Conservation (phyloP, 1,284 basidiomycete species). For the Moesziomyces parantarcticus region DNA sequence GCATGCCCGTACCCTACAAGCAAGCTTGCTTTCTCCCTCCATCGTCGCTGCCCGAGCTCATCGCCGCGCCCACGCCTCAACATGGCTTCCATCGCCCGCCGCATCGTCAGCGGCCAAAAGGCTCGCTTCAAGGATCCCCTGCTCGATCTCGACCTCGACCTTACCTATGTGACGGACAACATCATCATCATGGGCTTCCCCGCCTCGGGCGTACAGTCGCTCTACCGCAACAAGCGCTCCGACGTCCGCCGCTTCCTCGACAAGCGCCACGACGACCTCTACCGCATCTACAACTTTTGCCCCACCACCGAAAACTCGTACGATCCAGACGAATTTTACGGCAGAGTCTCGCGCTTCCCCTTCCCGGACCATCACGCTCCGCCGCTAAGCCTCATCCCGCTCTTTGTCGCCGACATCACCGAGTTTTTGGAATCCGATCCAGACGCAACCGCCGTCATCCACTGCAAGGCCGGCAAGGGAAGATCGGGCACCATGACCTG, state of each 20-base stretch:
- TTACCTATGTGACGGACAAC: slow-evolving; percentile 77
- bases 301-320: slow-evolving; percentile 70
- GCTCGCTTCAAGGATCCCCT: slow-evolving; percentile 79
- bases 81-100: slow-evolving; percentile 59
- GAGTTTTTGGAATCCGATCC: slow-evolving; percentile 79
- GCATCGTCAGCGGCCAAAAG: slow-evolving; percentile 74
- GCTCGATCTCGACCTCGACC: slow-evolving; percentile 79
- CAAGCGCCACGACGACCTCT: slow-evolving; percentile 78
- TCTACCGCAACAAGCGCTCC: slow-evolving; percentile 83
- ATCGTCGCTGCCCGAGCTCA: background rate
- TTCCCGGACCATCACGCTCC: slow-evolving; percentile 82
- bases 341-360: slow-evolving; percentile 81
- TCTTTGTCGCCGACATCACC: slow-evolving; percentile 81
- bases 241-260: slow-evolving; percentile 83
- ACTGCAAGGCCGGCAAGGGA: slow-evolving; percentile 76
- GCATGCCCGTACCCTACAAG: background rate
- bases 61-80: background rate
- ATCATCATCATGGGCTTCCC: slow-evolving; percentile 88
- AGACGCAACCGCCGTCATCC: slow-evolving; percentile 81
- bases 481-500: slow-evolving; percentile 60
- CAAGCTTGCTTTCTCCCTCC: background rate
- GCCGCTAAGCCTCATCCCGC: slow-evolving; percentile 80
- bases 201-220: slow-evolving; percentile 79
- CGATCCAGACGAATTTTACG: slow-evolving; percentile 69
- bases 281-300: slow-evolving; percentile 84